phyloP scores from a whole-genome alignment of 306 rosid genomes.

The Ammopiptanthus mongolicus region DNA sequence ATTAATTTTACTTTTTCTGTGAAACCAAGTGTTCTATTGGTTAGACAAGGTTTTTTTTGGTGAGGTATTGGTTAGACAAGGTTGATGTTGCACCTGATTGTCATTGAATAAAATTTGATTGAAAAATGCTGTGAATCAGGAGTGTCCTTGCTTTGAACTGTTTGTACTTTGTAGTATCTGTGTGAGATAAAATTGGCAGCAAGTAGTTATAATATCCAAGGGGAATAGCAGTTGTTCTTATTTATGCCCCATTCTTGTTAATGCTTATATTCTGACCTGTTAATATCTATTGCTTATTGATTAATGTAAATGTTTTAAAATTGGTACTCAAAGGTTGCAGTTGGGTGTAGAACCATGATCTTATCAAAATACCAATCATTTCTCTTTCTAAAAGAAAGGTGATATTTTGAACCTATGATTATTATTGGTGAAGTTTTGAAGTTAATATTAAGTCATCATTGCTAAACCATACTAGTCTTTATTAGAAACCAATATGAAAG shows the following conservation, averaged over 20 bases:
- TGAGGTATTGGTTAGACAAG: neutral
- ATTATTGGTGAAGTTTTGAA: neutral
- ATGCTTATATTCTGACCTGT: neutral
- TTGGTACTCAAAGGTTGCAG: neutral
- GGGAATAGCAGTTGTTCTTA: neutral
- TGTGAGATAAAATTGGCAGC: neutral
- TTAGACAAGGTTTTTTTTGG: neutral
- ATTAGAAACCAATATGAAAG: neutral
- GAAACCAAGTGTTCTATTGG: neutral
- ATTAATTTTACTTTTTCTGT: neutral
- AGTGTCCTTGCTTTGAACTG: neutral
- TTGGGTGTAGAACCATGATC: neutral
- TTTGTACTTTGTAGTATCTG: neutral
- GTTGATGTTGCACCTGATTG: neutral
- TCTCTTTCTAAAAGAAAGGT: neutral
- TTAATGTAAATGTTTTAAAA: neutral
- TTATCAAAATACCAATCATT: neutral
- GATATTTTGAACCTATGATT: neutral
- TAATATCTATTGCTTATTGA: neutral
- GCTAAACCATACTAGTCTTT: neutral
- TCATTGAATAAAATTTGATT: neutral
- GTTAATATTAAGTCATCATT: neutral
- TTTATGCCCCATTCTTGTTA: neutral
- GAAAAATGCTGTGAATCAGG: neutral
- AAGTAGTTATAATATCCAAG: neutral